These are phyloP conservation scores for Solanum habrochaites DNA, from an alignment of 257 asterid species.

Conservation along the genomic window DNA sequence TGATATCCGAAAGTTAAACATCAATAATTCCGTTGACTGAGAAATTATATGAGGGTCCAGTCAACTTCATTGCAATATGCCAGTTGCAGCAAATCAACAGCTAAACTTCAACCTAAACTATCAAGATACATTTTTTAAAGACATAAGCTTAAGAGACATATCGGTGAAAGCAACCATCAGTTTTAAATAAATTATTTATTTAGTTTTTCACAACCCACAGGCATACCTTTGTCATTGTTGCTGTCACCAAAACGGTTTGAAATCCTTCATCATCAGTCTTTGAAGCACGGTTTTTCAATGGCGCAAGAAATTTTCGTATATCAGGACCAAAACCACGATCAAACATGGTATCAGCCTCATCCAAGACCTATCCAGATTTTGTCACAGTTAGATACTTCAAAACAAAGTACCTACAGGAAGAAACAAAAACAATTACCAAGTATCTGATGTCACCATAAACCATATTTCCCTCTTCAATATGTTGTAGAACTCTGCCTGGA, in stretches of 20 bases:
- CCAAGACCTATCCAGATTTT: slow-evolving; percentile 63
- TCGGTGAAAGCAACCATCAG: neutral
- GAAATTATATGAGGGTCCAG: neutral
- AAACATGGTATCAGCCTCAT: slow-evolving; percentile 99
- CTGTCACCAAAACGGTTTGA: slow-evolving; percentile 90
- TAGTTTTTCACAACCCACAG: neutral
- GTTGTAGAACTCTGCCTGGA: slow-evolving; percentile 95
- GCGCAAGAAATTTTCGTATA: slow-evolving; percentile 77
- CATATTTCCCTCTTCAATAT: slow-evolving; percentile 87
- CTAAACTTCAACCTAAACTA: neutral
- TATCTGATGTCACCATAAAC: slow-evolving; percentile 95
- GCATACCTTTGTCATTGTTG: slow-evolving; percentile 92
- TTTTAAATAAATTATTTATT: neutral
- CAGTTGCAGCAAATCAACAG: neutral
- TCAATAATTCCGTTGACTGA: neutral
- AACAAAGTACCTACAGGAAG: neutral
- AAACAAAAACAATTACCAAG: slow-evolving; percentile 36
- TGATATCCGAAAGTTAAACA: neutral
- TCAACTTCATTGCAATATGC: neutral
- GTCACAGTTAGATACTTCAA: slow-evolving; percentile 3
- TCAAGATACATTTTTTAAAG: neutral
- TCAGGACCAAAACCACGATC: slow-evolving; percentile 99
- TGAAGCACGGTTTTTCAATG: slow-evolving; percentile 73
- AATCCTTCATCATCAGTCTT: slow-evolving; percentile 56
- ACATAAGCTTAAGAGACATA: neutral